Conservation (phyloP, 1,139 yeast genomes). For the Protomyces gravidus region DNA sequence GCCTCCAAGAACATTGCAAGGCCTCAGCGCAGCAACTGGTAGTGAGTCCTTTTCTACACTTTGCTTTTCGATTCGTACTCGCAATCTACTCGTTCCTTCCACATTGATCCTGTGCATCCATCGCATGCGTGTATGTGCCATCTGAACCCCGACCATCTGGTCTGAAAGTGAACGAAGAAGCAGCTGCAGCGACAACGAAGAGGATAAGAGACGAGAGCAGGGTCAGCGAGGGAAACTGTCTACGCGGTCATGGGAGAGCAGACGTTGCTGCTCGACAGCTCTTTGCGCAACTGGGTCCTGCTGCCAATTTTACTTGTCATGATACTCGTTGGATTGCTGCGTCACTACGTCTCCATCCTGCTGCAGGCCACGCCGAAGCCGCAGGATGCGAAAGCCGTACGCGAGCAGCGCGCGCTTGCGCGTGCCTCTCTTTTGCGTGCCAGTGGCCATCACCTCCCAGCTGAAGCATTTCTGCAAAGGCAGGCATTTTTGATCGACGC, state of each 20-base stretch:
- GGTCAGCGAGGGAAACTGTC: no score
- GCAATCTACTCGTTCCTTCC: no score
- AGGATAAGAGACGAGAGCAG: no score
- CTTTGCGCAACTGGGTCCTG: slow-evolving; percentile 79
- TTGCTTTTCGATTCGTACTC: no score
- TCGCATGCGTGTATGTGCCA: no score
- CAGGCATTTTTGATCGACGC: slow-evolving; percentile 47
- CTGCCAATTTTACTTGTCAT: slow-evolving; percentile 84
- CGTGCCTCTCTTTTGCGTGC: slow-evolving; percentile 54
- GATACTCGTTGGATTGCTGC: slow-evolving; percentile 80
- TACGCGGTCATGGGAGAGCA: background rate
- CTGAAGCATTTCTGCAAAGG: slow-evolving; percentile 50
- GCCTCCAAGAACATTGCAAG: no score
- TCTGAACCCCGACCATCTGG: no score
- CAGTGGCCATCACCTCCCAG: slow-evolving; percentile 49
- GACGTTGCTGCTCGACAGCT: slow-evolving; percentile 21
- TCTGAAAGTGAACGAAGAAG: no score
- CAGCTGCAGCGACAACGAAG: no score
- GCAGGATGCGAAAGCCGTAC: slow-evolving; percentile 50
- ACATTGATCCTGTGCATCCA: no score
- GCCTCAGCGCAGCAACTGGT: no score
- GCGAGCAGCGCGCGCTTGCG: slow-evolving; percentile 58
- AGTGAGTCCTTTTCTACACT: no score
- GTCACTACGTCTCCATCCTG: slow-evolving; percentile 64
- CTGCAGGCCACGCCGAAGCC: slow-evolving; percentile 57